phyloP scores from a whole-genome alignment of 1,284 basidiomycete species.

The Trametes pubescens region DNA sequence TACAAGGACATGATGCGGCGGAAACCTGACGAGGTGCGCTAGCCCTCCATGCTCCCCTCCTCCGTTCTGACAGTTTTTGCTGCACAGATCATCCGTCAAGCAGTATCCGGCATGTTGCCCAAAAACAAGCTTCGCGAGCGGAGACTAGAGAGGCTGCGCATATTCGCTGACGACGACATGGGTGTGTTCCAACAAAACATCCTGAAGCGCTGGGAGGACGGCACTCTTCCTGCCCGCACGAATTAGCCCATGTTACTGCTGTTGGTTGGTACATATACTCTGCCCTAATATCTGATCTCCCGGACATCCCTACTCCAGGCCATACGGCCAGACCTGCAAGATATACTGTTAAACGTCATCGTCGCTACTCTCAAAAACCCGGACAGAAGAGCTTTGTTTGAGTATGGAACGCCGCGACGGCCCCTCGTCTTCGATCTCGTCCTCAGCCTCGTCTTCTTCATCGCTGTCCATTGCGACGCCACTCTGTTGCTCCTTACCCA shows the following conservation, averaged over 20 bases:
- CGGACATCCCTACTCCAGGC: background rate
- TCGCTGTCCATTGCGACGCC: conserved; percentile 2
- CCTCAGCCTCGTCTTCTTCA: conserved; percentile 2
- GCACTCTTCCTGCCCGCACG: conserved; percentile 53
- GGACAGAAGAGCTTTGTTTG: conserved; percentile 11
- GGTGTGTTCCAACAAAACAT: conserved; percentile 75
- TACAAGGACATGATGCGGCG: conserved; percentile 85
- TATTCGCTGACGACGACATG: conserved; percentile 82
- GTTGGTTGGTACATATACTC: conserved; percentile 20
- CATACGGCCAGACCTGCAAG: background rate
- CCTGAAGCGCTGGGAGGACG: conserved; percentile 80
- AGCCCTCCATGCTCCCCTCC: background rate
- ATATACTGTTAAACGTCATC: conserved; percentile 11
- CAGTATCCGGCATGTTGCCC: conserved; percentile 95
- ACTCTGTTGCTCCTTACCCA: conserved; percentile 15
- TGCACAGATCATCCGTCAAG: conserved; percentile 88
- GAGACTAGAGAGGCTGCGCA: conserved; percentile 84
- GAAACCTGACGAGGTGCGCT: conserved; percentile 90
- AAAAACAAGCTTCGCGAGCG: conserved; percentile 94
- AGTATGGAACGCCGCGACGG: background rate
- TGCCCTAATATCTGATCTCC: conserved; percentile 19
- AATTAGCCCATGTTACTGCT: background rate
- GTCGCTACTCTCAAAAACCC: conserved; percentile 5
- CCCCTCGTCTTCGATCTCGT: conserved; percentile 17
- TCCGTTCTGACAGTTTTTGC: background rate